These are phyloP conservation scores for Agrocybe praecox DNA, from an alignment of 768 basidiomycete species.

Conservation along the genomic window DNA sequence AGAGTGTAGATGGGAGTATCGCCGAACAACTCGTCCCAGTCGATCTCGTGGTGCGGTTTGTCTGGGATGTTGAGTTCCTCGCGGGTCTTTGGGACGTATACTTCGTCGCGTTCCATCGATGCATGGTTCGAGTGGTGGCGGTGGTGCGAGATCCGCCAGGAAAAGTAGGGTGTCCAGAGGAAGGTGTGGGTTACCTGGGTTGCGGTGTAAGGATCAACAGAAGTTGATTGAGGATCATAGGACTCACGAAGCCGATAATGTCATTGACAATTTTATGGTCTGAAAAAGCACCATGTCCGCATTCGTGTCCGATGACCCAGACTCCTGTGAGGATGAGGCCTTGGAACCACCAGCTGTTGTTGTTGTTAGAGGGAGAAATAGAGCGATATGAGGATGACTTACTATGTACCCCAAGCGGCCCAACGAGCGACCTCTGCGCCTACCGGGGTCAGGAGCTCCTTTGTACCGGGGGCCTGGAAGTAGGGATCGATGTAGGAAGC, in stretches of 20 bases:
- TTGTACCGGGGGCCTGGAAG: conserved; percentile 27
- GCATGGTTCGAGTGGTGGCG: conserved; percentile 54
- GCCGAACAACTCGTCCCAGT: conserved; percentile 58
- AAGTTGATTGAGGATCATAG: conserved; percentile 9
- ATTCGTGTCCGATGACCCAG: conserved; percentile 67
- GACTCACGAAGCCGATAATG: conserved; percentile 49
- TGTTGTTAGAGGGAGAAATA: too few species aligned
- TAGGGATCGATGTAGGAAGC: conserved; percentile 48
- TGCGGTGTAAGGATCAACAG: too few species aligned
- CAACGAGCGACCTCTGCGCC: conserved; percentile 42
- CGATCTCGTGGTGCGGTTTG: conserved; percentile 33
- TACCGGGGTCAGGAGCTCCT: conserved; percentile 29
- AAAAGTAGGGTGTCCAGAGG: conserved; percentile 56
- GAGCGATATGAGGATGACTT: conserved; percentile 21
- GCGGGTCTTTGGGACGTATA: conserved; percentile 64
- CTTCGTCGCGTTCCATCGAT: conserved; percentile 57
- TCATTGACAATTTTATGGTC: conserved; percentile 50
- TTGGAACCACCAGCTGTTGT: conserved; percentile 60
- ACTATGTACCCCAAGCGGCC: conserved; percentile 51
- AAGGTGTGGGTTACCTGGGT: conserved; percentile 48
- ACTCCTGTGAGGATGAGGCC: conserved; percentile 60
- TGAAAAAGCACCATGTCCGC: conserved; percentile 61
- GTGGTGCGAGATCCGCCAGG: conserved; percentile 58
- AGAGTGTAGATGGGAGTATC: conserved; percentile 66
- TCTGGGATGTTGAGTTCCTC: conserved; percentile 54